phyloP scores from a whole-genome alignment of 2,329 filamentous ascomycete genomes.

The Calonectria fujianensis region DNA sequence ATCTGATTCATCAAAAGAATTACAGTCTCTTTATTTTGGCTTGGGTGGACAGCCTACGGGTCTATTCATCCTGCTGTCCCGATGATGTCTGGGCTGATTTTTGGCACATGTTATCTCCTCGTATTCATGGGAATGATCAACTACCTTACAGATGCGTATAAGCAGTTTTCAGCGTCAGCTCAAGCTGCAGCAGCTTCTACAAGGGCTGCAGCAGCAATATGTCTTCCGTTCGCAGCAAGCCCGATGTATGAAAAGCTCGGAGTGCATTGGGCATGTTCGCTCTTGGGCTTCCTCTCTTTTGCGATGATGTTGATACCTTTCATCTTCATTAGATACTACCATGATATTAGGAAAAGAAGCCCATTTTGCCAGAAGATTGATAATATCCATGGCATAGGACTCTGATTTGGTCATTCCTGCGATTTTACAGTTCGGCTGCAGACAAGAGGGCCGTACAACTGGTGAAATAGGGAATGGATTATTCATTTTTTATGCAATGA shows the following conservation, averaged over 20 bases:
- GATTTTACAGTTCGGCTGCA: not conserved
- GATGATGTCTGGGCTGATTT: conserved; percentile 10
- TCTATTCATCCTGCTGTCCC: conserved; percentile 25
- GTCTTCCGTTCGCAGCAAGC: conserved; percentile 39
- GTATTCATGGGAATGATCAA: conserved; percentile 39
- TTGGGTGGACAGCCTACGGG: conserved; percentile 44
- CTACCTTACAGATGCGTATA: conserved; percentile 37
- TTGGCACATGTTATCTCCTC: conserved; percentile 20
- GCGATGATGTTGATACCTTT: conserved; percentile 43
- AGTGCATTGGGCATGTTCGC: conserved; percentile 44
- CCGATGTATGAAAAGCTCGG: conserved; percentile 43
- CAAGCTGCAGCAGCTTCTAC: conserved; percentile 35
- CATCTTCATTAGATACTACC: conserved; percentile 42
- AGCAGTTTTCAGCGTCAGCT: conserved; percentile 37
- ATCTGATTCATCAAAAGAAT: conserved; percentile 11
- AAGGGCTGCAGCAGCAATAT: conserved; percentile 32
- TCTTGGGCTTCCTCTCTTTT: conserved; percentile 40
- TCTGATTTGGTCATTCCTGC: not conserved
- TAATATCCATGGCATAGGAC: not conserved
- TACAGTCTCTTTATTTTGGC: conserved; percentile 45
- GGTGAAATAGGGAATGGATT: too few species aligned
- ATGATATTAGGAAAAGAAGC: conserved; percentile 1
- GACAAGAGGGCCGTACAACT: too few species aligned
- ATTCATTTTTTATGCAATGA: too few species aligned
- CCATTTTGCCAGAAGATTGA: conserved; percentile 19